Evolutionary conservation across 768 basidiomycete genomes (phyloP).

Genomic region (Roridomyces roridus): DNA sequence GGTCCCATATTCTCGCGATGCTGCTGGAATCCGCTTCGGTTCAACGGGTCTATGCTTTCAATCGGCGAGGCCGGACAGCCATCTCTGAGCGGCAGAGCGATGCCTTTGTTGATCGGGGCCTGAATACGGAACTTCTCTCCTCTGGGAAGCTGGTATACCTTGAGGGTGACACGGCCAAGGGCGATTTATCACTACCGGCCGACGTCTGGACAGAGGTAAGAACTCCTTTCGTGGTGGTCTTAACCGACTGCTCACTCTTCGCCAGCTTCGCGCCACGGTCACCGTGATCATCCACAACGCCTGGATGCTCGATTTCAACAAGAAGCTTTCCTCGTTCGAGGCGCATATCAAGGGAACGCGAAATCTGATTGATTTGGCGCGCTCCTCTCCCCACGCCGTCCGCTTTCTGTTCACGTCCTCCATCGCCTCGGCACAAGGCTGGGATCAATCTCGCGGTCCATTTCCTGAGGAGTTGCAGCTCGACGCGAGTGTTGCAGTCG

Average conservation of each 20-base stretch:
- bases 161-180: too few species aligned
- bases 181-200: not conserved
- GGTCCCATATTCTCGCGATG: conserved; percentile 39
- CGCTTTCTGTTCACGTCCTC: conserved; percentile 38
- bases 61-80: conserved; percentile 27
- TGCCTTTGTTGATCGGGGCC: conserved; percentile 37
- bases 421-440: conserved; percentile 34
- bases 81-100: conserved; percentile 31
- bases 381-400: conserved; percentile 15
- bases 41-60: conserved; percentile 29
- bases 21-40: conserved; percentile 36
- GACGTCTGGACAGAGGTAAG: not conserved
- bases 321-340: conserved; percentile 57
- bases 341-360: conserved; percentile 51
- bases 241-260: too few species aligned
- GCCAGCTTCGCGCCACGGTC: conserved; percentile 39
- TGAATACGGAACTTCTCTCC: conserved; percentile 32
- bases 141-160: conserved; percentile 28
- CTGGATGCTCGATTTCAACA: conserved; percentile 54
- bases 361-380: conserved; percentile 49
- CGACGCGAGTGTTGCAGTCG: conserved; percentile 15
- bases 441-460: conserved; percentile 29
- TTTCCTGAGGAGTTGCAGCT: conserved; percentile 30
- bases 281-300: conserved; percentile 48
- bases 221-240: too few species aligned